Conservation (phyloP, 2,329 filamentous ascomycete genomes). For the Lasiodiplodia sp. region DNA sequence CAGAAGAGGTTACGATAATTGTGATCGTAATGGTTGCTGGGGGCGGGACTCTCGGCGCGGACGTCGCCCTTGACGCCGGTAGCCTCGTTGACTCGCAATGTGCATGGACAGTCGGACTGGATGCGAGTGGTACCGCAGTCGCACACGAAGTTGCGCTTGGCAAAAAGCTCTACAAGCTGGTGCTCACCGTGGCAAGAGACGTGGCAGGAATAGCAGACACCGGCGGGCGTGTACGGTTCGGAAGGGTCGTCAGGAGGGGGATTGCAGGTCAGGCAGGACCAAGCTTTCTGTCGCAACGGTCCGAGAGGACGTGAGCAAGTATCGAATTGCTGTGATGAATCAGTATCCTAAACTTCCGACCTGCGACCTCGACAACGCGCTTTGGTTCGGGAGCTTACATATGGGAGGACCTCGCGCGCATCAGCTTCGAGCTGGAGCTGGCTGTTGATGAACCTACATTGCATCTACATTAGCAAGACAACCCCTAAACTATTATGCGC, state of each 20-base stretch:
- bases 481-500: too few species aligned
- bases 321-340: slow-evolving; percentile 77
- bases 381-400: slow-evolving; percentile 63
- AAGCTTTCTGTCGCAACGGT: slow-evolving; percentile 84
- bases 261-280: slow-evolving; percentile 93
- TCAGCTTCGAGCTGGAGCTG: slow-evolving; percentile 94
- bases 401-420: slow-evolving; percentile 92
- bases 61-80: slow-evolving; percentile 81
- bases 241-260: slow-evolving; percentile 71
- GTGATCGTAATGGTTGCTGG: slow-evolving; percentile 88
- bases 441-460: slow-evolving; percentile 77
- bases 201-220: slow-evolving; percentile 95
- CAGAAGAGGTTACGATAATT: slow-evolving; percentile 96
- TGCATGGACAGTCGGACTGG: slow-evolving; percentile 74
- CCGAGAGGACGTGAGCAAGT: slow-evolving; percentile 91
- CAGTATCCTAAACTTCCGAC: slow-evolving; percentile 29
- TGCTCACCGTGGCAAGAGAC: slow-evolving; percentile 97
- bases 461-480: slow-evolving; percentile 34
- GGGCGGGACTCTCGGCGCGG: slow-evolving; percentile 74
- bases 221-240: slow-evolving; percentile 75
- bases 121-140: slow-evolving; percentile 92
- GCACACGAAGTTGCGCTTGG: slow-evolving; percentile 93
- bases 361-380: slow-evolving; percentile 25
- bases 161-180: slow-evolving; percentile 92
- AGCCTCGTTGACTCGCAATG: slow-evolving; percentile 72